These are phyloP conservation scores for Sarocladium brachiariae DNA, from an alignment of 2,329 filamentous ascomycete species.

Conservation along the genomic window DNA sequence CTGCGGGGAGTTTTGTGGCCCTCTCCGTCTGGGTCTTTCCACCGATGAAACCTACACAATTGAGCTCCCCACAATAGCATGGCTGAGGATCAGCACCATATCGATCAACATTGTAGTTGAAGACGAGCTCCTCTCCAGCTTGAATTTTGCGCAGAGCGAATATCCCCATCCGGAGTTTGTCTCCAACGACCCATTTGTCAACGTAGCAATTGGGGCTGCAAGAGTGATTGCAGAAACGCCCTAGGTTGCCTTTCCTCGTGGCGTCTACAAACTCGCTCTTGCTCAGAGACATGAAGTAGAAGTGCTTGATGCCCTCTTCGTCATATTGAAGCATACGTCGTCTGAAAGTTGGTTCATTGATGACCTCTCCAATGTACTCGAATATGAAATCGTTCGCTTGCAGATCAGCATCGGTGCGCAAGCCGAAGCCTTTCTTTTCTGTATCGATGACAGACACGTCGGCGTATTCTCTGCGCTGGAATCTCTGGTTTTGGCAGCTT, in stretches of 20 bases:
- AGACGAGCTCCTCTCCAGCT: conserved; percentile 89
- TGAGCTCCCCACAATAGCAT: conserved; percentile 91
- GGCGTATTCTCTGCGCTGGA: conserved; percentile 84
- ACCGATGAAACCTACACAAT: conserved; percentile 94
- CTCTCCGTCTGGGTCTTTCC: conserved; percentile 97
- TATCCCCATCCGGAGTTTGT: conserved; percentile 97
- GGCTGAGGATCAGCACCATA: conserved; percentile 96
- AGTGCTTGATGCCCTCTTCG: conserved; percentile 94
- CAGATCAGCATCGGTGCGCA: conserved; percentile 73
- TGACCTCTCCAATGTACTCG: conserved; percentile 97
- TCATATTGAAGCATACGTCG: conserved; percentile 90
- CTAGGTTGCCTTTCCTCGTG: conserved; percentile 92
- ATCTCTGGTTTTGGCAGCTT: conserved; percentile 89
- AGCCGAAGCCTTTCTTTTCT: conserved; percentile 92
- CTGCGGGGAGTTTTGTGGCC: conserved; percentile 81
- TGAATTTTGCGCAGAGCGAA: conserved; percentile 82
- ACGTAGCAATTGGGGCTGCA: conserved; percentile 99
- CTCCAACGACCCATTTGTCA: conserved; percentile 98
- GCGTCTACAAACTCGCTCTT: conserved; percentile 97
- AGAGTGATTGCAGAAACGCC: conserved; percentile 97
- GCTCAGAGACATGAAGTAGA: conserved; percentile 99
- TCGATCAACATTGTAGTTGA: conserved; percentile 99
- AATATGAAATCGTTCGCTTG: conserved; percentile 87
- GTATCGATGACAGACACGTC: conserved; percentile 93
- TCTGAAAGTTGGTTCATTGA: conserved; percentile 85